Conservation (phyloP, 768 basidiomycete genomes). For the Leccinum pellstonianum region DNA sequence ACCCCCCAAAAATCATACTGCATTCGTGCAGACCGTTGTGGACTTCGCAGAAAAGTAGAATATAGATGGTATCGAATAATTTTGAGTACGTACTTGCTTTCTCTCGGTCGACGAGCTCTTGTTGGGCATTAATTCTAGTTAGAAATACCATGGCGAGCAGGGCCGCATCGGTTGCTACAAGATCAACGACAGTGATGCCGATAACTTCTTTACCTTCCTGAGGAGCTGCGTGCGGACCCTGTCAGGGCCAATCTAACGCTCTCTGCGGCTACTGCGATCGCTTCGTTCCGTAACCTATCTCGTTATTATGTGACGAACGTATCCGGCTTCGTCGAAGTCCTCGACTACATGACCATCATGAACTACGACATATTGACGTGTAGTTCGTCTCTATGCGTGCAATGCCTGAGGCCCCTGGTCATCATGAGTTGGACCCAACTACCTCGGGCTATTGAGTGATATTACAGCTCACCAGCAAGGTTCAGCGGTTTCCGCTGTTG, state of each 20-base stretch:
- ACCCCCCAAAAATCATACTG: constrained; percentile 21
- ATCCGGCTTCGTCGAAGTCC: constrained; percentile 60
- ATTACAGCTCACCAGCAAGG: not conserved
- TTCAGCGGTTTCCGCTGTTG: not conserved
- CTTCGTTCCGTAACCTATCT: constrained; percentile 59
- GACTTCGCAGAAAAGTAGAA: constrained; percentile 47
- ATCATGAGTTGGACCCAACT: not conserved
- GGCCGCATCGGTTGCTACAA: constrained; percentile 68
- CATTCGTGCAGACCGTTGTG: not conserved
- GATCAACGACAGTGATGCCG: constrained; percentile 53
- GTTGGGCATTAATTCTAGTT: constrained; percentile 44
- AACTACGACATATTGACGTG: constrained; percentile 50
- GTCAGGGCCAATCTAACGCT: constrained; percentile 56
- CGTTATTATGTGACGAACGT: constrained; percentile 58
- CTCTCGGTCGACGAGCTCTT: not conserved
- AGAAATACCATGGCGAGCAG: constrained; percentile 76
- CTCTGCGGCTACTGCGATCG: constrained; percentile 63
- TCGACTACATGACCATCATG: constrained; percentile 68
- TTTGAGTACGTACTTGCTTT: constrained; percentile 24
- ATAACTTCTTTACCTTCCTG: constrained; percentile 78
- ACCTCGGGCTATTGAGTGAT: not conserved
- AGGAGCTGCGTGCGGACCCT: constrained; percentile 57
- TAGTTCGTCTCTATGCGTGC: not conserved
- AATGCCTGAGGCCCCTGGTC: constrained; percentile 45
- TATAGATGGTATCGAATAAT: constrained; percentile 50